phyloP scores from a whole-genome alignment of 768 basidiomycete species.

The Sistotremastrum niveocremeum region DNA sequence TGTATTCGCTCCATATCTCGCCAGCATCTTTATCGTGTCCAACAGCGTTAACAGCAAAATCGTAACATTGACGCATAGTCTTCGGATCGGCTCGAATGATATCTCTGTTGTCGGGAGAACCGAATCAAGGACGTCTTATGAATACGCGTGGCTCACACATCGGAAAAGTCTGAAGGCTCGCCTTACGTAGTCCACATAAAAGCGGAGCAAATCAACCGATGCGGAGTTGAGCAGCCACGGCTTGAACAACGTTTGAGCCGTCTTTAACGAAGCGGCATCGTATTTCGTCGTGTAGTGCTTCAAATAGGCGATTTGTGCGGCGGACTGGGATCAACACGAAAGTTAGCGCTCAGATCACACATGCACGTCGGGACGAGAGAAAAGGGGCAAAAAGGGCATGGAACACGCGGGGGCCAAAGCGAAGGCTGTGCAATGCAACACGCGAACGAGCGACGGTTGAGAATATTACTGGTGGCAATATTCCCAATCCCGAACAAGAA shows the following conservation, averaged over 20 bases:
- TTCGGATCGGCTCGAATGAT: conserved; percentile 27
- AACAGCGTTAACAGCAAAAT: conserved; percentile 80
- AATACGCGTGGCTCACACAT: conserved; percentile 13
- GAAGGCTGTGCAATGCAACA: no score
- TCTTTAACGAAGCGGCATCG: conserved; percentile 47
- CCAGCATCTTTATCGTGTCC: conserved; percentile 89
- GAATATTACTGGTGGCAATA: no score
- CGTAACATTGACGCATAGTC: conserved; percentile 59
- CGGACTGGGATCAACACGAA: conserved; percentile 33
- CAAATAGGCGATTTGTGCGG: conserved; percentile 77
- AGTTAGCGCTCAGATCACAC: no score
- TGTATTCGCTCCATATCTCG: conserved; percentile 89
- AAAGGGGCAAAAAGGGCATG: no score
- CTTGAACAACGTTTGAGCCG: conserved; percentile 83
- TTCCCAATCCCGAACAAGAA: no score
- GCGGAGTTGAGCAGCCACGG: conserved; percentile 75
- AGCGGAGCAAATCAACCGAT: conserved; percentile 83
- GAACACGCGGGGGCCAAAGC: no score
- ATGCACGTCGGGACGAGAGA: no score
- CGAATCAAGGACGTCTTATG: conserved; percentile 14
- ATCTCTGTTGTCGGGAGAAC: conserved; percentile 38
- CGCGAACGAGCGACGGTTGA: no score
- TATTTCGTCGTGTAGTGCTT: conserved; percentile 46
- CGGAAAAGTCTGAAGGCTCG: conserved; percentile 25
- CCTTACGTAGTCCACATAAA: conserved; percentile 90